Percentiles rank a stretch among this genome's conserved stretches.
Conservation (phyloP, 2,329 filamentous ascomycete species). For the Laburnicola sp. region DNA sequence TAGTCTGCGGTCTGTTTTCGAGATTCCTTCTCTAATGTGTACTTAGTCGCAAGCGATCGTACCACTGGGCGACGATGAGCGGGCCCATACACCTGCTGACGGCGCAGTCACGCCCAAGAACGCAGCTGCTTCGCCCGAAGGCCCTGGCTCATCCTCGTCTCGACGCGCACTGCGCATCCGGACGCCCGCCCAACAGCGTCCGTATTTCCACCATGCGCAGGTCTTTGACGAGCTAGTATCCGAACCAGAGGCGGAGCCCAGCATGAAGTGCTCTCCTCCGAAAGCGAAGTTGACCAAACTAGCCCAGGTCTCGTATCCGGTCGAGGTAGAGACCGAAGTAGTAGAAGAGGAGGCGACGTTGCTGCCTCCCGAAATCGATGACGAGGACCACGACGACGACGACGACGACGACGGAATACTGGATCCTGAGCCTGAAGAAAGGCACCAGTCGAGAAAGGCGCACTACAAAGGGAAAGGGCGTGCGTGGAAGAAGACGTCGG, state of each 20-base stretch:
- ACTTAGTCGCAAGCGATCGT: slow-evolving; percentile 26
- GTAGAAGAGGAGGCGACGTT: background rate
- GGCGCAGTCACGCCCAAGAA: slow-evolving; percentile 11
- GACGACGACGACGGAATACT: slow-evolving; percentile 5
- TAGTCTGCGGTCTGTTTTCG: slow-evolving; percentile 2
- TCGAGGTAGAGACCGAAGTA: slow-evolving; percentile 7
- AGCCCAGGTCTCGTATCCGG: slow-evolving; percentile 12
- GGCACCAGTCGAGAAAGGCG: background rate
- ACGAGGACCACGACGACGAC: slow-evolving; percentile 9
- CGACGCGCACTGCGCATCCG: slow-evolving; percentile 39
- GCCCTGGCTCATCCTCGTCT: slow-evolving; percentile 20
- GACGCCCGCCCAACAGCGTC: slow-evolving; percentile 41
- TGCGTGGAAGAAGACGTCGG: background rate
- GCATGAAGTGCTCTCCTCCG: slow-evolving; percentile 3
- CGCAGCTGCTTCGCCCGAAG: slow-evolving; percentile 27
- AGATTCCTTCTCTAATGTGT: slow-evolving; percentile 1
- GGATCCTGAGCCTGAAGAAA: slow-evolving; percentile 3
- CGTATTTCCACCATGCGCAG: slow-evolving; percentile 40
- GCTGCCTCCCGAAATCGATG: too few species aligned
- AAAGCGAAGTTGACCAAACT: slow-evolving; percentile 13
- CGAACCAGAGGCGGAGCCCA: slow-evolving; percentile 3
- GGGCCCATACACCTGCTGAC: slow-evolving; percentile 12
- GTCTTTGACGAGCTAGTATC: slow-evolving; percentile 30
- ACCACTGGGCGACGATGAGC: slow-evolving; percentile 12
- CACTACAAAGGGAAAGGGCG: slow-evolving; percentile 2